phyloP scores from a whole-genome alignment of 306 rosid species.

The Vigna angularis region DNA sequence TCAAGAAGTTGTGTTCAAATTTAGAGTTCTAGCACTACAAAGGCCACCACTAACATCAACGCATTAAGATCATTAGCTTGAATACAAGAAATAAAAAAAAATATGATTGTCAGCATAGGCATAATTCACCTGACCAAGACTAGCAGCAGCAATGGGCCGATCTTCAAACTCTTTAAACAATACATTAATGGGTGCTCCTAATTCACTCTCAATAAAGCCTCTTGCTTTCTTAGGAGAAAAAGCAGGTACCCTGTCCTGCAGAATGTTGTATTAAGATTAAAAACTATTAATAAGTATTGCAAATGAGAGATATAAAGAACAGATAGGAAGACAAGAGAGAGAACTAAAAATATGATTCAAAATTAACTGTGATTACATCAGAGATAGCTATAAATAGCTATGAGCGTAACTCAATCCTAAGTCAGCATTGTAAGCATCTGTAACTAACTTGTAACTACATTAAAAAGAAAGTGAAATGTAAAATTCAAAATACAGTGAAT shows the following conservation, averaged over 20 bases:
- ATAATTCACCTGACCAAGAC: conserved; percentile 86
- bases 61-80: not conserved
- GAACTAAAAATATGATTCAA: too few relatives aligned
- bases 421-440: too few relatives aligned
- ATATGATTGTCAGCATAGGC: not conserved
- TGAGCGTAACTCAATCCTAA: too few relatives aligned
- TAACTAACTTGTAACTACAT: too few relatives aligned
- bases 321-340: too few relatives aligned
- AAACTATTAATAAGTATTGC: not conserved
- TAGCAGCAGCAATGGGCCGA: conserved; percentile 92
- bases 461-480: too few relatives aligned
- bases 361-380: too few relatives aligned
- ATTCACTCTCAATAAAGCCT: conserved; percentile 80
- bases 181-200: conserved; percentile 68
- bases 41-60: not conserved
- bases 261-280: conserved; percentile 36
- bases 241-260: conserved; percentile 92
- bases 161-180: conserved; percentile 88
- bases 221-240: conserved; percentile 82
- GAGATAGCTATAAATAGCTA: too few relatives aligned
- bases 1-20: not conserved
- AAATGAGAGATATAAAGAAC: too few relatives aligned
- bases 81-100: conserved; percentile 10
- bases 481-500: too few relatives aligned
- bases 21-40: conserved; percentile 10